Conservation (phyloP, 345 rosid species). For the Acer yangbiense region DNA sequence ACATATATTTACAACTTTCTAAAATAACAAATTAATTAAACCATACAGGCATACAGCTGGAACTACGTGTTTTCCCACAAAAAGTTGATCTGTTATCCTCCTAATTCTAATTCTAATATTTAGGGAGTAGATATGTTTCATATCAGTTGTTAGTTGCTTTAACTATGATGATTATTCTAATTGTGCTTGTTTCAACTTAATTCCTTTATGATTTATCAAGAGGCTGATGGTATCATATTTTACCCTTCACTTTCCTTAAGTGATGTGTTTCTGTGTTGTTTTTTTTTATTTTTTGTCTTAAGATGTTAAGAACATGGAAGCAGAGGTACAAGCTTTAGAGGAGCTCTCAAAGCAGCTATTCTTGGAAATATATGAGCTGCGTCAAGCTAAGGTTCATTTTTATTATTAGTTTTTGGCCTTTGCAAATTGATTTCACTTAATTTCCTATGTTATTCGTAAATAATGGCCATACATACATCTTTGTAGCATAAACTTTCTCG, state of each 20-base stretch:
- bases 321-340: slow-evolving; percentile 90
- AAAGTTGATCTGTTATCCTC: not conserved
- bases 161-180: not conserved
- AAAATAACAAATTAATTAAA: no score
- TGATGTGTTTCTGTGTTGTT: not conserved
- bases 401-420: not conserved
- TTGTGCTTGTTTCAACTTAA: not conserved
- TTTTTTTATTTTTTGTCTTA: slow-evolving; percentile 19
- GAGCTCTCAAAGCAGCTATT: slow-evolving; percentile 97
- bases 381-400: slow-evolving; percentile 83
- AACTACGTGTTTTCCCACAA: no score
- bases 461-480: not conserved
- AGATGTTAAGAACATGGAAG: slow-evolving; percentile 89
- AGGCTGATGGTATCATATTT: not conserved
- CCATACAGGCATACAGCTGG: no score
- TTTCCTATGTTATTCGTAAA: slow-evolving; percentile 1
- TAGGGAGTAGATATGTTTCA: not conserved
- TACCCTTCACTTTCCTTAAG: slow-evolving; percentile 7
- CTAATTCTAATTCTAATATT: not conserved
- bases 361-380: slow-evolving; percentile 97
- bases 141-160: not conserved
- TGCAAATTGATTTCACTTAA: not conserved
- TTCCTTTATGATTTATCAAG: not conserved
- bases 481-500: not conserved
- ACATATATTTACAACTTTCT: no score